Evolutionary conservation across 345 rosid genomes (phyloP).

Genomic region (Populus davidiana): DNA sequence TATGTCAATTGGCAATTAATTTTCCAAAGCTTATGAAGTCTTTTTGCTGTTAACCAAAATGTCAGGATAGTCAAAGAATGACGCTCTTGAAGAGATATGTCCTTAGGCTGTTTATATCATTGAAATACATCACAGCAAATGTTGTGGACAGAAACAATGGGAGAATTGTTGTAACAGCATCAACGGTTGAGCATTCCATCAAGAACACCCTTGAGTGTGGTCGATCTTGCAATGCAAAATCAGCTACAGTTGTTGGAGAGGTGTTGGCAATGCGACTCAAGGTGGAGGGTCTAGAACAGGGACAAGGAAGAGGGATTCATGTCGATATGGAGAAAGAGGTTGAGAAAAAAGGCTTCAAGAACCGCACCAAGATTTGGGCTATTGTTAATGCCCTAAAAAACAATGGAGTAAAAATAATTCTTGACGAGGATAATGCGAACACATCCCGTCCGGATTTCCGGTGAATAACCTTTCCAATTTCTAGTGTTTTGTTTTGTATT

Average conservation of each 20-base stretch:
- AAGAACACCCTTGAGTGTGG: slow-evolving; percentile 71
- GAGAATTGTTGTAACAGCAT: slow-evolving; percentile 62
- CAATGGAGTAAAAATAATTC: slow-evolving; percentile 64
- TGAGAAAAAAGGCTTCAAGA: slow-evolving; percentile 76
- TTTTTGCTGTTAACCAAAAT: not conserved
- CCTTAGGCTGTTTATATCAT: slow-evolving; percentile 62
- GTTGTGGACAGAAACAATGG: slow-evolving; percentile 82
- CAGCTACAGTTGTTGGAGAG: slow-evolving; percentile 69
- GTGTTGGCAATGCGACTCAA: slow-evolving; percentile 79
- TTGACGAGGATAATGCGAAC: slow-evolving; percentile 36
- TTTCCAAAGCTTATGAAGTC: too few relatives aligned
- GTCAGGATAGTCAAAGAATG: slow-evolving; percentile 33
- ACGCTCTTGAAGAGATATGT: slow-evolving; percentile 65
- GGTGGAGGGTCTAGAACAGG: slow-evolving; percentile 79
- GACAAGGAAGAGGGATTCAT: slow-evolving; percentile 74
- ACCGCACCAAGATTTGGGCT: slow-evolving; percentile 43
- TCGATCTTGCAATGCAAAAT: slow-evolving; percentile 75
- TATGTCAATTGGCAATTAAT: not conserved
- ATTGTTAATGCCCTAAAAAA: slow-evolving; percentile 62
- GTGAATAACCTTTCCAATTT: not conserved
- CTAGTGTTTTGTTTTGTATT: too few relatives aligned
- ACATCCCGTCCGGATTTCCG: not conserved
- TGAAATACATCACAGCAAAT: slow-evolving; percentile 78
- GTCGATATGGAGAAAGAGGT: slow-evolving; percentile 65
- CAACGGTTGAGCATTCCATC: slow-evolving; percentile 75